Conservation (phyloP, 108 stramenopile genomes). For the Stephanodiscus triporus region DNA sequence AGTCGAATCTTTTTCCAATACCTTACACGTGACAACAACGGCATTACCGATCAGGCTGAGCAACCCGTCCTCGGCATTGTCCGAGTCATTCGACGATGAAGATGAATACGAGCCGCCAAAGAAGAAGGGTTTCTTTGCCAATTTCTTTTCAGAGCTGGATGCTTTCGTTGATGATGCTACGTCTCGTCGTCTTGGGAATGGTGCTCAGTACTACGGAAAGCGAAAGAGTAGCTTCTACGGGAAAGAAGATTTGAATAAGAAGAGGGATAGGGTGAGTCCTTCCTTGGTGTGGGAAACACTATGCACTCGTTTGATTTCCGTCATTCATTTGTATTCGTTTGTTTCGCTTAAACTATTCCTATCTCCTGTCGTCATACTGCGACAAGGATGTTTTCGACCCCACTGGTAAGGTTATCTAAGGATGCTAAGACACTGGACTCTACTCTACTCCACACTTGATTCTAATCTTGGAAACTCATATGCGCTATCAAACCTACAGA, state of each 20-base stretch:
- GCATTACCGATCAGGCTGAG: neutral
- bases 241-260: constrained; percentile 64
- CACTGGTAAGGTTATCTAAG: neutral
- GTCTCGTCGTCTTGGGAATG: constrained; percentile 73
- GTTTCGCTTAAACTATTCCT: neutral
- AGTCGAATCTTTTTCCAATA: neutral
- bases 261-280: constrained; percentile 52
- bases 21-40: neutral
- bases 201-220: constrained; percentile 86
- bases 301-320: neutral
- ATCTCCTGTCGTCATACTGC: no score
- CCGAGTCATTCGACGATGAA: constrained; percentile 28
- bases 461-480: no score
- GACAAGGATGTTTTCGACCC: neutral
- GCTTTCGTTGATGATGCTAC: constrained; percentile 91
- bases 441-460: no score
- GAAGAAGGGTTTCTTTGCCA: constrained; percentile 60
- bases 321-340: neutral
- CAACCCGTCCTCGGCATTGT: constrained; percentile 4
- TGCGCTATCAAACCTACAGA: constrained; percentile 31
- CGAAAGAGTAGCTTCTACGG: constrained; percentile 75
- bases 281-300: neutral
- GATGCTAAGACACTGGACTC: no score
- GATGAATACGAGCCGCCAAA: constrained; percentile 22
- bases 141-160: constrained; percentile 86